Evolutionary conservation across 495 filamentous ascomycete species (phyloP).

Genomic region (Neurospora sp.): DNA sequence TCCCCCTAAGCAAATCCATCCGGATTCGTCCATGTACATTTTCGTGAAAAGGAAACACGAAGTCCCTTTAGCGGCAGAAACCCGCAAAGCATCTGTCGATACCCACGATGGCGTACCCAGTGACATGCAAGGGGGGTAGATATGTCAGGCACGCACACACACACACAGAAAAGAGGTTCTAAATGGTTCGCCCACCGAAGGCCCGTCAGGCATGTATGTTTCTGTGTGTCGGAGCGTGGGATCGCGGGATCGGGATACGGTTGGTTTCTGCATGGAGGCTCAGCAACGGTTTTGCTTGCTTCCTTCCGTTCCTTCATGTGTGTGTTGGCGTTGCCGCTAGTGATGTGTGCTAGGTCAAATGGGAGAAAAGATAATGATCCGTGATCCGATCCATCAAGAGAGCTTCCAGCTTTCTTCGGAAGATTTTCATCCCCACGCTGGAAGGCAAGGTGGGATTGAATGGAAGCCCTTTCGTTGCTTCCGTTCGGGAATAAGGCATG

Average conservation of each 20-base stretch:
- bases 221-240: not conserved
- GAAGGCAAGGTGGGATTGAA: not conserved
- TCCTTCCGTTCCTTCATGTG: not conserved
- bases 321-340: not conserved
- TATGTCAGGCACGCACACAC: not conserved
- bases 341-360: not conserved
- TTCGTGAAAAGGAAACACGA: not conserved
- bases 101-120: not conserved
- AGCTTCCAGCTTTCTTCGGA: not conserved
- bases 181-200: not conserved
- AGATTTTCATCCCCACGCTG: not conserved
- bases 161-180: not conserved
- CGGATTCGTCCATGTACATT: not conserved
- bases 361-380: not conserved
- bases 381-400: not conserved
- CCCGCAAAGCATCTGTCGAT: not conserved
- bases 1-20: not conserved
- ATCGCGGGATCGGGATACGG: not conserved
- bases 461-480: not conserved
- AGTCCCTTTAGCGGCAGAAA: not conserved
- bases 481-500: not conserved
- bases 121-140: not conserved
- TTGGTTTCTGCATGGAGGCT: not conserved
- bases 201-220: not conserved
- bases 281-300: not conserved